Conservation (phyloP, 2,329 filamentous ascomycete species). For the Claviceps spartinae region DNA sequence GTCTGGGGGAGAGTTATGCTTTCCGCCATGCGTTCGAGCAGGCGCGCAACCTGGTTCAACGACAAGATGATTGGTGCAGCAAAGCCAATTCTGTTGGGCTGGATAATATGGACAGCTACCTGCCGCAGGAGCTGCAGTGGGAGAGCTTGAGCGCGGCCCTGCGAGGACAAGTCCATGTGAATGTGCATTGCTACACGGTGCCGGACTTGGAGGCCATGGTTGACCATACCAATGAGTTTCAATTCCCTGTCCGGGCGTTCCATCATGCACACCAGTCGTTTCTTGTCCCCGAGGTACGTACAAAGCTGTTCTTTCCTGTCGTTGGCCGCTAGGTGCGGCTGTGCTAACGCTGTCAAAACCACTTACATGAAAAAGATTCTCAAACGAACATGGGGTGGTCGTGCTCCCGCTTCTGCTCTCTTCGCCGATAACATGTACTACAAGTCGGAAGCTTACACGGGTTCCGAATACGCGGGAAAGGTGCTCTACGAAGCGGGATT, state of each 20-base stretch:
- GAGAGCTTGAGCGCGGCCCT: conserved; percentile 49
- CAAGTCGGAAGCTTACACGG: conserved; percentile 53
- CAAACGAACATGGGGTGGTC: conserved; percentile 40
- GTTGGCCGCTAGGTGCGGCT: neutral
- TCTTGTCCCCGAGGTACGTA: conserved; percentile 45
- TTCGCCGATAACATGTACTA: conserved; percentile 65
- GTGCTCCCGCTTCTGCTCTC: conserved; percentile 43
- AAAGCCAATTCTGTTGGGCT: conserved; percentile 37
- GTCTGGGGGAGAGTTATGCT: conserved; percentile 56
- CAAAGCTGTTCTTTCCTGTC: neutral
- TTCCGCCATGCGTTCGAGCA: conserved; percentile 56
- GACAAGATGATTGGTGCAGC: conserved; percentile 56
- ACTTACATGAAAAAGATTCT: conserved; percentile 26
- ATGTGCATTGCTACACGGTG: conserved; percentile 59
- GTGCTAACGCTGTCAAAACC: neutral
- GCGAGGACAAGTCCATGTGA: conserved; percentile 53
- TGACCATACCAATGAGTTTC: conserved; percentile 58
- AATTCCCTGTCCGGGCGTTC: conserved; percentile 51
- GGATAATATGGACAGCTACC: conserved; percentile 39
- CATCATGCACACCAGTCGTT: conserved; percentile 58
- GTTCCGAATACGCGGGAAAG: conserved; percentile 53
- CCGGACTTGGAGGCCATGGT: conserved; percentile 57
- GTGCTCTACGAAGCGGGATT: conserved; percentile 50
- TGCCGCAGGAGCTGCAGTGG: conserved; percentile 50
- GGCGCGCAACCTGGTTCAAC: conserved; percentile 39